A percentile compares a stretch with the other conserved stretches of the same genome.
phyloP scores from a whole-genome alignment of 495 filamentous ascomycete genomes.

The Pyrenula aspistea region DNA sequence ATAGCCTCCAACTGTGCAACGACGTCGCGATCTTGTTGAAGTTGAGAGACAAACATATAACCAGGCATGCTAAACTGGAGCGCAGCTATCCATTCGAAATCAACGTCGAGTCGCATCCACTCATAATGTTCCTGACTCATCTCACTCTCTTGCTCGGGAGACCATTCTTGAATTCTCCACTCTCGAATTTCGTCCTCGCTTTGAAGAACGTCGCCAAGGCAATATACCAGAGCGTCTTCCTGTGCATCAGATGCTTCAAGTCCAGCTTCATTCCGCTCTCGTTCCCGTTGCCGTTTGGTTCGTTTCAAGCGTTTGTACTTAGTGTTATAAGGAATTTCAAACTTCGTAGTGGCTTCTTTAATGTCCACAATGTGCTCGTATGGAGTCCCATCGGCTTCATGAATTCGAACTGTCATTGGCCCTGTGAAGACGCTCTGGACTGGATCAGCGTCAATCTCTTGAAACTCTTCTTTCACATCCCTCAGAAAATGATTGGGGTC shows the following conservation, averaged over 20 bases:
- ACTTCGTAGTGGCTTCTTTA: constrained; percentile 64
- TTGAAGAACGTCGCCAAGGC: constrained; percentile 81
- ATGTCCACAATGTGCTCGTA: constrained; percentile 98
- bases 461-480: constrained; percentile 66
- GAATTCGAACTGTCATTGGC: constrained; percentile 94
- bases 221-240: constrained; percentile 82
- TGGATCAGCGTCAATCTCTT: constrained; percentile 55
- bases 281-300: constrained; percentile 76
- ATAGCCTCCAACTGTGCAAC: constrained; percentile 82
- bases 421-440: constrained; percentile 76
- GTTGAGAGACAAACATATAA: constrained; percentile 95
- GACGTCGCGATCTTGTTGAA: constrained; percentile 95
- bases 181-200: constrained; percentile 66
- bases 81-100: constrained; percentile 94
- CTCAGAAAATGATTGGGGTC: constrained; percentile 65
- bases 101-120: constrained; percentile 95
- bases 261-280: constrained; percentile 38
- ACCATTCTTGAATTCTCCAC: constrained; percentile 84
- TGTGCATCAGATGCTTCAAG: constrained; percentile 54
- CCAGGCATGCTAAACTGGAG: constrained; percentile 67
- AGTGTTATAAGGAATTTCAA: constrained; percentile 96
- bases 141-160: constrained; percentile 64
- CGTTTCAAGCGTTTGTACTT: constrained; percentile 98
- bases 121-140: constrained; percentile 98
- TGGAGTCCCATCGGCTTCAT: constrained; percentile 95